These are phyloP conservation scores for Nicotiana undulata DNA, from an alignment of 257 asterid species.

Conservation along the genomic window DNA sequence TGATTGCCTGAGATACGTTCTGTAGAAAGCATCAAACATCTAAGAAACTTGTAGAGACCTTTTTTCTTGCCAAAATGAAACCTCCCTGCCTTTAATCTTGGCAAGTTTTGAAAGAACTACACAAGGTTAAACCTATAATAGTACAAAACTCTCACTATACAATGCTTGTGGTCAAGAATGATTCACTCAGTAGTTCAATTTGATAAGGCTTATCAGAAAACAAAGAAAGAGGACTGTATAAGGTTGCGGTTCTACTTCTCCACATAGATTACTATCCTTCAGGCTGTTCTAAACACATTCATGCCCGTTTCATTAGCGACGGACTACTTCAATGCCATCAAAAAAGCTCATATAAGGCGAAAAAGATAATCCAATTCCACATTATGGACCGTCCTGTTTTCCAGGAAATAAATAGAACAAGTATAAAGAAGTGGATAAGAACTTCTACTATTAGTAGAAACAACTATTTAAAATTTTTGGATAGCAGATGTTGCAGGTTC, in stretches of 20 bases:
- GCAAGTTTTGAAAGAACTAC: neutral
- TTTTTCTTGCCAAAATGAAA: too few relatives aligned
- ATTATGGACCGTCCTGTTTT: neutral
- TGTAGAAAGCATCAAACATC: too few relatives aligned
- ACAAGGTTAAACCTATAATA: neutral
- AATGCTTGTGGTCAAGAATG: neutral
- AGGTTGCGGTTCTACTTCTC: too few relatives aligned
- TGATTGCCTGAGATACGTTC: neutral
- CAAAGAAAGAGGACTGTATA: neutral
- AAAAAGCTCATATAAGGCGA: neutral
- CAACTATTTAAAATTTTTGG: neutral
- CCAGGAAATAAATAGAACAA: neutral
- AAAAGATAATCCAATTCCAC: neutral
- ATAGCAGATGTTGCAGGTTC: neutral
- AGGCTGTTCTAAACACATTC: neutral
- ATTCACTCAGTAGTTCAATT: neutral
- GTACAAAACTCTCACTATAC: neutral
- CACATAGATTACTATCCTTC: neutral
- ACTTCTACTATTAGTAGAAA: neutral
- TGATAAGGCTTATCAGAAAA: neutral
- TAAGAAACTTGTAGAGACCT: too few relatives aligned
- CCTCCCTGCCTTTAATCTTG: too few relatives aligned
- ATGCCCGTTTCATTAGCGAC: too few relatives aligned
- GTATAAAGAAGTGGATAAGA: neutral
- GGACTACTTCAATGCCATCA: neutral